These are phyloP conservation scores for Sphagnurus paluster DNA, from an alignment of 1,284 basidiomycete species.

Conservation along the genomic window DNA sequence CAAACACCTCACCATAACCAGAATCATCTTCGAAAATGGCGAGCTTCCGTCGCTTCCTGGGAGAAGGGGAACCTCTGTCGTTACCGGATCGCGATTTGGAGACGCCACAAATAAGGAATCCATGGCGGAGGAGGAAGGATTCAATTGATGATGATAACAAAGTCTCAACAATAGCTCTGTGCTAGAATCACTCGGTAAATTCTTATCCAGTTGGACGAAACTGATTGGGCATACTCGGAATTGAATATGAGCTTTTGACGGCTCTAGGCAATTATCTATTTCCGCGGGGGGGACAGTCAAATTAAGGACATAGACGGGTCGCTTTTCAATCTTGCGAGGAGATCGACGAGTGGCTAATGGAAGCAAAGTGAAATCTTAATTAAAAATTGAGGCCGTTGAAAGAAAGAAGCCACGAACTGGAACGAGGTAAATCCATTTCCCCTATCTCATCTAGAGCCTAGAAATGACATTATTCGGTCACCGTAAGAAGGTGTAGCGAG, in stretches of 20 bases:
- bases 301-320: conserved; percentile 81
- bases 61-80: conserved; percentile 22
- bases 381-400: conserved; percentile 1
- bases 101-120: conserved; percentile 42
- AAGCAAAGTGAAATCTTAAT: too few relatives aligned
- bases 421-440: conserved; percentile 42
- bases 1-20: conserved; percentile 29
- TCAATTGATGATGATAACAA: conserved; percentile 64
- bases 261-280: conserved; percentile 79
- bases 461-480: neutral
- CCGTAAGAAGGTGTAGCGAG: neutral
- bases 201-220: neutral
- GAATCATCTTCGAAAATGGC: conserved; percentile 22
- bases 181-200: conserved; percentile 35
- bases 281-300: conserved; percentile 62
- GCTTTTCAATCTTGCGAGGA: conserved; percentile 73
- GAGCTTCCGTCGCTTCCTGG: conserved; percentile 43
- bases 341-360: conserved; percentile 66
- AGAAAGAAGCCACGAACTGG: conserved; percentile 36
- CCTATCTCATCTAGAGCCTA: conserved; percentile 68
- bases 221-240: conserved; percentile 53
- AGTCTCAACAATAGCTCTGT: conserved; percentile 47
- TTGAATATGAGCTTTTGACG: conserved; percentile 68
- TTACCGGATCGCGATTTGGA: conserved; percentile 13
- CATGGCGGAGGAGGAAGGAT: conserved; percentile 66